phyloP scores from a whole-genome alignment of 345 rosid genomes.

The Conringia planisiliqua region DNA sequence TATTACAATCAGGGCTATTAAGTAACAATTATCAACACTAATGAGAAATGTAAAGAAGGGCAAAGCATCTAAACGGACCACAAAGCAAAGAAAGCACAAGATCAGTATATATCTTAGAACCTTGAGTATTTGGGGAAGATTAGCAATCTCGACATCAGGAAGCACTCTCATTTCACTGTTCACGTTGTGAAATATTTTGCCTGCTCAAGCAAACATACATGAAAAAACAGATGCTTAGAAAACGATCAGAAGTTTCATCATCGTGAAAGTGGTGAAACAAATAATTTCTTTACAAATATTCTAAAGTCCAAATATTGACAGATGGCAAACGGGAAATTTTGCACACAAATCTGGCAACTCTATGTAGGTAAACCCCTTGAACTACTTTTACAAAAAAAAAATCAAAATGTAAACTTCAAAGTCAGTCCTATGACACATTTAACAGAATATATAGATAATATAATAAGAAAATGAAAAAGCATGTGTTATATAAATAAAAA shows the following conservation, averaged over 20 bases:
- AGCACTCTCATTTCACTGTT: conserved; percentile 70
- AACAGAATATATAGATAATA: neutral
- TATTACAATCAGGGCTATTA: neutral
- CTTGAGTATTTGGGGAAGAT: conserved; percentile 78
- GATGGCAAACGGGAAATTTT: neutral
- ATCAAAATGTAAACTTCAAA: conserved; percentile 7
- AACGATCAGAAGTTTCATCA: neutral
- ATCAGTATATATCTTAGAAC: conserved; percentile 40
- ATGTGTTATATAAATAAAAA: neutral
- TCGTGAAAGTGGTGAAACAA: neutral
- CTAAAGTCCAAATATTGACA: neutral
- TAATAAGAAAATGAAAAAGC: neutral
- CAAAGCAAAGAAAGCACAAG: conserved; percentile 10
- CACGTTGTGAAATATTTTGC: conserved; percentile 28
- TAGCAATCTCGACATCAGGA: conserved; percentile 72
- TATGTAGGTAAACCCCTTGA: neutral
- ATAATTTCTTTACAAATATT: neutral
- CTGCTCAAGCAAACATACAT: neutral
- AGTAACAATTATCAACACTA: neutral
- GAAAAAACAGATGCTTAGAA: neutral
- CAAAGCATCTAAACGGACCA: neutral
- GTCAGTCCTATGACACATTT: neutral
- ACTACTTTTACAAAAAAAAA: neutral
- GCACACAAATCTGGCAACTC: conserved; percentile 7
- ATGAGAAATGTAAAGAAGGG: neutral